phyloP scores from a whole-genome alignment of 2,329 filamentous ascomycete species.

The Hirsutella thompsonii region DNA sequence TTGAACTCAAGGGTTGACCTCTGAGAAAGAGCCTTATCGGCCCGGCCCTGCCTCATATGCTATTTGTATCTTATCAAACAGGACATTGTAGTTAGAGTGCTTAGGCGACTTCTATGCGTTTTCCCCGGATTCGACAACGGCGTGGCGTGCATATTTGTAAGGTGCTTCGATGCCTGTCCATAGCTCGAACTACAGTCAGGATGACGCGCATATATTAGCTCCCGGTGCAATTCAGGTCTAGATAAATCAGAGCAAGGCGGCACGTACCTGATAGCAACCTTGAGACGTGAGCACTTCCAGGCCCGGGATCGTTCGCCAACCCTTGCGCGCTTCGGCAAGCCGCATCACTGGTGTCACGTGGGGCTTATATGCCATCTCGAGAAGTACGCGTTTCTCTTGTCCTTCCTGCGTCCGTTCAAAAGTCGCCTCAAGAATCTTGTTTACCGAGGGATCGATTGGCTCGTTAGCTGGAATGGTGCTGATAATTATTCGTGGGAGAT shows the following conservation, averaged over 20 bases:
- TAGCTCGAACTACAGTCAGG: constrained; percentile 48
- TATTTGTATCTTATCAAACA: too few relatives aligned
- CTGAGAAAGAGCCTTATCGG: too few relatives aligned
- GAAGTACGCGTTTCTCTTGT: constrained; percentile 42
- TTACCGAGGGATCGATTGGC: constrained; percentile 62
- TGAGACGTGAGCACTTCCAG: constrained; percentile 84
- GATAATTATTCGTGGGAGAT: constrained; percentile 53
- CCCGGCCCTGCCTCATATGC: too few relatives aligned
- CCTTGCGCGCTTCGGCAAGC: constrained; percentile 55
- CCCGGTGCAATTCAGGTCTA: not conserved
- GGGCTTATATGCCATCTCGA: constrained; percentile 97
- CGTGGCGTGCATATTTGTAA: too few relatives aligned
- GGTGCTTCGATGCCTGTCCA: too few relatives aligned
- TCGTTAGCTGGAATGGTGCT: constrained; percentile 84
- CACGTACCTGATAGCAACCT: constrained; percentile 69
- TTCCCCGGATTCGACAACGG: too few relatives aligned
- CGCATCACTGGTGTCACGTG: constrained; percentile 72
- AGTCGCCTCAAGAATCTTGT: constrained; percentile 45
- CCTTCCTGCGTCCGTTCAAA: constrained; percentile 24
- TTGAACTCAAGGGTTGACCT: too few relatives aligned
- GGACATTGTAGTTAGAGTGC: too few relatives aligned
- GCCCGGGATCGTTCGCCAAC: constrained; percentile 77
- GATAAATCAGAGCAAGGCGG: not conserved
- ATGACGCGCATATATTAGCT: too few relatives aligned
- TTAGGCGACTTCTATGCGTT: too few relatives aligned